Evolutionary conservation across 2,329 filamentous ascomycete species (phyloP), one percentile per base, ranked within the genome.

Genomic region (Torrubiella hemipterigena): DNA sequence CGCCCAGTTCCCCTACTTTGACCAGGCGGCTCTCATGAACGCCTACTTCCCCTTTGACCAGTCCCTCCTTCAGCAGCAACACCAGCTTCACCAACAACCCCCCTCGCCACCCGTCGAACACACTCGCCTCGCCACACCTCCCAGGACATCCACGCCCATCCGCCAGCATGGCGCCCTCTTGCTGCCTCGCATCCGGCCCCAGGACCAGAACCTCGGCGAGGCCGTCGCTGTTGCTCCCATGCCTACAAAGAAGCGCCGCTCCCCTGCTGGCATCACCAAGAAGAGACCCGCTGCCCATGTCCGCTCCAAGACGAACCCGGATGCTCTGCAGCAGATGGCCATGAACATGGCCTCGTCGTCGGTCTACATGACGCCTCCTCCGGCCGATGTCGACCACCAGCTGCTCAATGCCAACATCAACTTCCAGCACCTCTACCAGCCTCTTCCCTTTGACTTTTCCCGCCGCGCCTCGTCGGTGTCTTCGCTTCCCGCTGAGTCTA

Each of bases 131-230:
- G 80, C 77, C 32, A 86, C 81, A 10, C 81, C 82, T 23, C 59
- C 67, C 24, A 61, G 67, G 32, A 69, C 68, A 32, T 66, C 70
- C 40, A 81, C 81, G 20, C 81, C 83, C 37, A 72, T 87, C 44
- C 71, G 77, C 38, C 79, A 84, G 38, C 79, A 86, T 58, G 83
- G 84, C 31, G 83, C 84, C 31, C 64, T 84, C 29, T 64, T 93
- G 37, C 67, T 93, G 19, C 85, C 85, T 48, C 91, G 86, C 67
- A 87, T 93, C 59, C 73, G 85, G 38, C 73, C 73, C 24, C 85
- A 91, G 58, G 85, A 93, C 58, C 81, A 89, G 56, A 68, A 78
- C 38, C 71, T 85, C 38, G 73, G 77, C 42, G 70, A 70, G 24
- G 61, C 63, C 24, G 33, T 61, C 65, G 31, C 50, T 53, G 18